Conservation (phyloP, 1,139 yeast species). For the Blastobotrys illinoisensis region DNA sequence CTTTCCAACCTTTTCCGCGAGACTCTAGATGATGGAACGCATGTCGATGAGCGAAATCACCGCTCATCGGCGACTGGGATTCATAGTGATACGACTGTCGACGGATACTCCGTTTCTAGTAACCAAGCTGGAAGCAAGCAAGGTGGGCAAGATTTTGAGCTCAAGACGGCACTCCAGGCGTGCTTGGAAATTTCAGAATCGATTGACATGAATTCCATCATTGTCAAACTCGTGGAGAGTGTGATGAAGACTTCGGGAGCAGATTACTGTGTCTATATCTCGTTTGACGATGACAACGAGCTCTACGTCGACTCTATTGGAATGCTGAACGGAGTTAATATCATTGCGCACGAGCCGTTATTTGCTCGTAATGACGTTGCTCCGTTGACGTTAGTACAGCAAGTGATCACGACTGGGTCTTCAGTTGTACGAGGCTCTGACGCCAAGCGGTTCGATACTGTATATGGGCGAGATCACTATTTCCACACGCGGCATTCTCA, state of each 20-base stretch:
- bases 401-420: conserved; percentile 40
- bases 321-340: conserved; percentile 36
- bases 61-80: neutral
- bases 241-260: conserved; percentile 41
- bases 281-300: conserved; percentile 36
- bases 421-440: conserved; percentile 39
- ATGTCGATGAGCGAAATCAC: neutral
- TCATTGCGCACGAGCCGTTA: conserved; percentile 39
- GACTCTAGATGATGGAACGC: conserved; percentile 6
- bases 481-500: conserved; percentile 36
- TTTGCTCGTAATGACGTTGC: conserved; percentile 42
- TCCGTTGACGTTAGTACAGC: conserved; percentile 41
- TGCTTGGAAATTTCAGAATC: conserved; percentile 49
- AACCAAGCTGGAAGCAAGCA: neutral
- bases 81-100: conserved; percentile 4
- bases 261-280: conserved; percentile 43
- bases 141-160: conserved; percentile 19
- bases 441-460: conserved; percentile 35
- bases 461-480: conserved; percentile 41
- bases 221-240: conserved; percentile 40
- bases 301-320: conserved; percentile 43
- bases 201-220: conserved; percentile 38
- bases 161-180: conserved; percentile 34
- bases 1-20: conserved; percentile 27
- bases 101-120: neutral